A percentile compares a stretch with the other conserved stretches of the same genome.
phyloP scores from a whole-genome alignment of 805 yeast genomes.

The Scheffersomyces spartinae region DNA sequence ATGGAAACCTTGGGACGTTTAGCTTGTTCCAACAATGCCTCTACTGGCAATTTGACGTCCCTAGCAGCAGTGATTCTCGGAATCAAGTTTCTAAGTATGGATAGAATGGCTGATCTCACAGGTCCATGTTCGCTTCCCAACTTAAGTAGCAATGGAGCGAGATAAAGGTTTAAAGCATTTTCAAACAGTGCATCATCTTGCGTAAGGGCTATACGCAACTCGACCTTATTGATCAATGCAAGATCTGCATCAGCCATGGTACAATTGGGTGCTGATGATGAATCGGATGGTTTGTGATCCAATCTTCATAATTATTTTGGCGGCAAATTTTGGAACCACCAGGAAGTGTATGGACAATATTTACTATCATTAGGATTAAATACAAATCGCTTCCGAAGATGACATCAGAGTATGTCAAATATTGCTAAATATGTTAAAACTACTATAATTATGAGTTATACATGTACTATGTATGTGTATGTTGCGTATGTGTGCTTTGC shows the following conservation, averaged over 20 bases:
- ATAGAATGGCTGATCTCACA: constrained; percentile 58
- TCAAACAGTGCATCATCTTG: constrained; percentile 55
- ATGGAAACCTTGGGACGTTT: constrained; percentile 37
- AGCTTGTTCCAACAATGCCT: constrained; percentile 52
- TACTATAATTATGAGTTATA: no score
- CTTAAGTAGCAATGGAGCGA: constrained; percentile 72
- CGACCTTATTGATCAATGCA: constrained; percentile 62
- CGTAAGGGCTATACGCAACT: constrained; percentile 70
- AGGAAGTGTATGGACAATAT: no score
- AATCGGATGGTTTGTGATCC: no score
- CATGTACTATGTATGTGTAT: no score
- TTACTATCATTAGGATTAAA: no score
- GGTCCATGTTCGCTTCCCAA: constrained; percentile 56
- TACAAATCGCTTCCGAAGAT: no score
- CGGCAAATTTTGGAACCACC: no score
- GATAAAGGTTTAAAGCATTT: constrained; percentile 43
- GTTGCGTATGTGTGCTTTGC: no score
- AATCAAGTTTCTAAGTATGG: constrained; percentile 54
- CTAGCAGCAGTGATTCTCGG: constrained; percentile 52
- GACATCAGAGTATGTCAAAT: no score
- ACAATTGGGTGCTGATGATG: no score
- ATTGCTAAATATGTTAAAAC: no score
- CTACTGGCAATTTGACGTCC: constrained; percentile 50
- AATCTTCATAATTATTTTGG: no score
- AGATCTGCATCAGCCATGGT: constrained; percentile 37